Evolutionary conservation across 2,329 filamentous ascomycete species (phyloP).

Genomic region (Lasiodiplodia hormozganensis): DNA sequence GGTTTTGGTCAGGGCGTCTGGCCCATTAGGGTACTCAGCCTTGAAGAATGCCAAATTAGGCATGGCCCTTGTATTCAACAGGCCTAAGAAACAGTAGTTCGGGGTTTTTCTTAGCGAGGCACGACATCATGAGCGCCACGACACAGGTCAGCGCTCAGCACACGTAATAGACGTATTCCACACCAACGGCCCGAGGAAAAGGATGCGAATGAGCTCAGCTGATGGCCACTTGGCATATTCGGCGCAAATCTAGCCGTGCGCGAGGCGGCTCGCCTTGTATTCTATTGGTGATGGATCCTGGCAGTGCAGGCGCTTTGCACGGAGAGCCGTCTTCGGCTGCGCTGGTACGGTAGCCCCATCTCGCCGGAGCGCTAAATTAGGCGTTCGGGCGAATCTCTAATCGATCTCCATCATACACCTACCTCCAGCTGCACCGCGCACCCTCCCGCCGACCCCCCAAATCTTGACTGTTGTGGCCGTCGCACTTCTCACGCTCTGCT

Average conservation of each 20-base stretch:
- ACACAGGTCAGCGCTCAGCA: slow-evolving; percentile 3
- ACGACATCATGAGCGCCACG: slow-evolving; percentile 25
- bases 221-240: slow-evolving; percentile 17
- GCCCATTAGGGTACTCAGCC: neutral
- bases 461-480: slow-evolving; percentile 22
- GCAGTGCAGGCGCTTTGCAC: slow-evolving; percentile 16
- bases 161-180: slow-evolving; percentile 17
- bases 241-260: slow-evolving; percentile 1
- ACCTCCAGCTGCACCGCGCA: slow-evolving; percentile 28
- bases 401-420: slow-evolving; percentile 29
- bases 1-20: neutral
- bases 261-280: slow-evolving; percentile 13
- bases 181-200: slow-evolving; percentile 2
- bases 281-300: slow-evolving; percentile 20
- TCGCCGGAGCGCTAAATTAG: slow-evolving; percentile 28
- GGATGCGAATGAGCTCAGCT: slow-evolving; percentile 25
- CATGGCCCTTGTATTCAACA: slow-evolving; percentile 11
- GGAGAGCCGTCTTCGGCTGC: slow-evolving; percentile 18
- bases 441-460: slow-evolving; percentile 27
- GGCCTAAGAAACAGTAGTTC: neutral
- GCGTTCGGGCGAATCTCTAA: slow-evolving; percentile 29
- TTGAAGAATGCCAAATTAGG: slow-evolving; percentile 7
- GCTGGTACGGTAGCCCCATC: slow-evolving; percentile 16
- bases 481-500: slow-evolving; percentile 11
- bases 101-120: slow-evolving; percentile 10